Percentiles rank a stretch among this genome's conserved stretches.
phyloP scores from a whole-genome alignment of 2,329 filamentous ascomycete genomes.

The Calonectria fujianensis region DNA sequence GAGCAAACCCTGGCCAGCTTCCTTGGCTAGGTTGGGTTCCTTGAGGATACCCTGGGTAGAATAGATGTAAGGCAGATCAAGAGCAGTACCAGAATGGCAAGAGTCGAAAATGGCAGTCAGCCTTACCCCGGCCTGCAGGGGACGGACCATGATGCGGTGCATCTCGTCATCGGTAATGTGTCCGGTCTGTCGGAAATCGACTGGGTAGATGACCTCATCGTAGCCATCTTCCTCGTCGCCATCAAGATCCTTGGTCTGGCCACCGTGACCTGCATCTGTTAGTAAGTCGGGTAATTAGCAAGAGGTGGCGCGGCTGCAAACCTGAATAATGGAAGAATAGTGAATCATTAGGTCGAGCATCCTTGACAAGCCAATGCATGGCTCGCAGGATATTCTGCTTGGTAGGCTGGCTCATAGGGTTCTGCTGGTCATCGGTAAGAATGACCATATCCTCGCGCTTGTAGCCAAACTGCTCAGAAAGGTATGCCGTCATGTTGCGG shows the following conservation, averaged over 20 bases:
- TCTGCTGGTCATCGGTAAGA: constrained; percentile 96
- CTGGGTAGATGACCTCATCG: constrained; percentile 89
- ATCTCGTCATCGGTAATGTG: constrained; percentile 91
- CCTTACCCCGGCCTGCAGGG: constrained; percentile 73
- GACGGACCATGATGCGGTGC: constrained; percentile 82
- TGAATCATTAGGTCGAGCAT: constrained; percentile 93
- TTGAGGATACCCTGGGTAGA: constrained; percentile 81
- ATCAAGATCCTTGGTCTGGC: constrained; percentile 86
- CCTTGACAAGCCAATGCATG: constrained; percentile 99
- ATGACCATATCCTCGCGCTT: constrained; percentile 98
- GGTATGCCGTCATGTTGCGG: constrained; percentile 94
- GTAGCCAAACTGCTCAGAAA: constrained; percentile 93
- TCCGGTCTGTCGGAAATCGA: constrained; percentile 86
- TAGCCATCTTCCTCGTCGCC: constrained; percentile 89
- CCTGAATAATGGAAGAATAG: constrained; percentile 98
- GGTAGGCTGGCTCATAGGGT: constrained; percentile 96
- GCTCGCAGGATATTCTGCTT: constrained; percentile 96
- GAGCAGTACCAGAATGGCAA: constrained; percentile 79
- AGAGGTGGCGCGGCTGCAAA: constrained; percentile 63
- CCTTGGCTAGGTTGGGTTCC: constrained; percentile 80
- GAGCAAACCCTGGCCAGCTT: constrained; percentile 79
- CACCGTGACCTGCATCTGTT: constrained; percentile 78
- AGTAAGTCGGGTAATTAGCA: constrained; percentile 29
- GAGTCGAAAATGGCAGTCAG: constrained; percentile 79
- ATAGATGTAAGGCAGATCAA: constrained; percentile 81